Evolutionary conservation across 176 grass and related monocot genomes (phyloP), one percentile per base, ranked within the genome.

Genomic region (Tillandsia fasciculata): DNA sequence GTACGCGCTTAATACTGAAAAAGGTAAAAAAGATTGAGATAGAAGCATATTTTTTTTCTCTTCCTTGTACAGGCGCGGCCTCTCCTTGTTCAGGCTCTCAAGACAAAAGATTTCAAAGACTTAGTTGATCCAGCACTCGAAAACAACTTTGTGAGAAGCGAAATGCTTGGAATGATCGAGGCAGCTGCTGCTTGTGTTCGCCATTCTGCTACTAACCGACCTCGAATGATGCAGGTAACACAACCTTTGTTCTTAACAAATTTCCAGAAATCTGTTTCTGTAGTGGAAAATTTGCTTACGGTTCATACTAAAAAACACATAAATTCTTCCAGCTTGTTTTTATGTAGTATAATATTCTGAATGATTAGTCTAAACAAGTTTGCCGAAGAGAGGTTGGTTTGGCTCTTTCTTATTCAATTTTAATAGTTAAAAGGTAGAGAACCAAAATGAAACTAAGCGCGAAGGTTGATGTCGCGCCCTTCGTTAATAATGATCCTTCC

Each of bases 131-230:
- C 92, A 1, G 68, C 72, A 49, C 79, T 96, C 10, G 70, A 78
- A 3, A 4, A 70, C 28, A 74, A 85, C 50, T 92, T 78, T 65
- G 59, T 69, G 2, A 84, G 74, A 79, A 72, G 8, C 0, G 83
- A 92, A 76, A 87, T 97, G 89, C 76, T 72, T 18, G 50, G 80
- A 52, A 87, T 87, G 86, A 83, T 97, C 66, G 85, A 90, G 74
- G 86, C 82, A 17, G 86, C 93, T 2, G 81, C 84, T 28, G 68
- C 81, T 17, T 92, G 93, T 71, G 84, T 92, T 69, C 89, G 89
- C 24, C 84, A 92, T 68, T 92, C 89, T 6, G 86, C 80, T 51
- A 53, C 68, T 56, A 97, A 92, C 59, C 76, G 93, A 58, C 89
- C 82, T 0, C 77, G 79, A 72, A 97, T 92, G 86, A 72, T 89